Base-by-base conservation (phyloP, 495 filamentous ascomycete species). In the Podospora fimiseda region DNA sequence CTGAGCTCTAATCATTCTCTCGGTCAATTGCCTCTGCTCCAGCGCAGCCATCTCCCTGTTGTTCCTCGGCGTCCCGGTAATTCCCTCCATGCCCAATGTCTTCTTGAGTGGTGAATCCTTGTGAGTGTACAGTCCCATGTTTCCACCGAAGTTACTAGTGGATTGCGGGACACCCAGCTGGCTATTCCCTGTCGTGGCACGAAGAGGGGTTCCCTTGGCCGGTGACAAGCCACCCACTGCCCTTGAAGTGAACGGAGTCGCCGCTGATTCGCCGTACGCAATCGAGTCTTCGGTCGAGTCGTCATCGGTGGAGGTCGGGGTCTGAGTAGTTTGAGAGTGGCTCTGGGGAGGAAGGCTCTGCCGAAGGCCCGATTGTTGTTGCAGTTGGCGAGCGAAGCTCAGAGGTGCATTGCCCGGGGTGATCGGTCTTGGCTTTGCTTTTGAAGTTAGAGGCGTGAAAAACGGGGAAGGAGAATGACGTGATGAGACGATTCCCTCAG, bases 81-180 rank as follows among this genome's bases (percentile, higher is more conserved):
- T 73, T 23, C 75, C 72, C 33, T 70, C 68, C 50, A 77, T 62
- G 63, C 71, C 77, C 22, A 70, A 71, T 2, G 69, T 62, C 55
- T 91, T 92, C 53, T 87, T 81, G 22, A 94, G 70, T 11, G 89
- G 89, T 9, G 87, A 91, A 48, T 86, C 85, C n/a, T 84, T 80
- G 64, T 94, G 87, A 1, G 80, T 82, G 69, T 80, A 91, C 5
- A 92, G 74, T 7, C 89, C 89, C 23, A 95, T 72, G 63, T 80
- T 92, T 13, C 90, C 90, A 39, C 90, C 90, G 60, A 62, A 57
- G 27, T 61, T 48, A 21, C 48, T 0, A 19, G 46, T 42, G 21
- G 43, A 24, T 43, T 49, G 53, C 33, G 56, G 44, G 56, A 55
- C 39, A 50, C 42, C 21, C 50, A 51, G 6, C 21, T 50, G 48